Evolutionary conservation across 73 alveolate genomes (phyloP), one percentile per base, ranked within the genome.

Genomic region (Paramecium tetraurelia): DNA sequence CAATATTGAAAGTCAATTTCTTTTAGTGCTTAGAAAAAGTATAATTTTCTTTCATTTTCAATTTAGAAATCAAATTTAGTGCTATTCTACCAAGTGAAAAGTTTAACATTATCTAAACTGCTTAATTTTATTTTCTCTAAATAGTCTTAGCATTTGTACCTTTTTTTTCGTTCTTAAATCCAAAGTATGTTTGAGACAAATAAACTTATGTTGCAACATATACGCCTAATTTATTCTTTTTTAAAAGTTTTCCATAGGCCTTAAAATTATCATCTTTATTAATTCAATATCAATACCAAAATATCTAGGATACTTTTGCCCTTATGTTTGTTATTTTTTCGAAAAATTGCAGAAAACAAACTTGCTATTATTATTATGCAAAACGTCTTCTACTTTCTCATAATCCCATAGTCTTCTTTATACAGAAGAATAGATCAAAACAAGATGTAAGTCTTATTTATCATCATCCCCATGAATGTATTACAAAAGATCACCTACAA

Each of bases 11-110:
- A 63, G 46, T 63, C 84, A 10, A 8, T 63, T 63, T 21, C 43
- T 63, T 63, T 63, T 20, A 33, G 14, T 63, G 84, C 84, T 27
- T 27, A 24, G 27, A 63, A 63, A 33, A 63, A 24, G 31, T 63
- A 63, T 3, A 63, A 14, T 63, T 63, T 63, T 59, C 84, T 24
- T 63, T 63, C 84, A 10, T 63, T 63, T 63, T 63, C 50, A 27
- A 63, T 27, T 63, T 63, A 63, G 84, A 63, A 63, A 63, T 63
- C 84, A 24, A 63, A 63, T 63, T 63, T 63, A 1, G 84, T 63
- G 31, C 84, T 63, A 63, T 63, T 63, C 84, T 27, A 33, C 84
- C 84, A 63, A 3, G 35, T 63, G 24, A 12, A 27, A 1, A 63
- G 27, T 63, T 24, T 27, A 6, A 63, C 46, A 33, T 27, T 63